Conservation (phyloP, 2,329 filamentous ascomycete genomes). For the Parastagonospora avenae region DNA sequence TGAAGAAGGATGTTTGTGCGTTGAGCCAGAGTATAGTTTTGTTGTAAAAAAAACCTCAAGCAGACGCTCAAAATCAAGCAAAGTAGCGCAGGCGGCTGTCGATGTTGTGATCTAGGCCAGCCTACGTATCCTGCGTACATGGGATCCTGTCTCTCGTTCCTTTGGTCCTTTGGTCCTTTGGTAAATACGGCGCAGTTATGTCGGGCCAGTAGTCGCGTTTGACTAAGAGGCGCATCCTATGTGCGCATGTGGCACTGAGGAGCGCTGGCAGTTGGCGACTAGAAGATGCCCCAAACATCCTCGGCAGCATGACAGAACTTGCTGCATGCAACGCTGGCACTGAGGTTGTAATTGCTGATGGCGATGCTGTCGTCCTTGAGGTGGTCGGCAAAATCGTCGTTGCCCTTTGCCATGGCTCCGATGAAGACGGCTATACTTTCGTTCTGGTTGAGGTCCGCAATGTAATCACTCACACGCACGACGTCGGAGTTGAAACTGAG, state of each 20-base stretch:
- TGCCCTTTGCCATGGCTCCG: conserved; percentile 96
- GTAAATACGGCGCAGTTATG: conserved; percentile 12
- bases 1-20: conserved; percentile 66
- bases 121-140: conserved; percentile 39
- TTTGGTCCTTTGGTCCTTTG: too few species aligned
- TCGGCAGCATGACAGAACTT: conserved; percentile 99
- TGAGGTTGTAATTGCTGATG: conserved; percentile 97
- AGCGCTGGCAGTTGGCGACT: conserved; percentile 39
- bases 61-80: conserved; percentile 64
- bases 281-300: conserved; percentile 94
- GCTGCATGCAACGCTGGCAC: conserved; percentile 97
- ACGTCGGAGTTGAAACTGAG: conserved; percentile 91
- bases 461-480: conserved; percentile 86
- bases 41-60: conserved; percentile 79
- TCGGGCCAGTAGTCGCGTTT: conserved; percentile 26
- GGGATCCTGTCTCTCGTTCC: conserved; percentile 32
- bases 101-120: conserved; percentile 74
- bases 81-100: conserved; percentile 54
- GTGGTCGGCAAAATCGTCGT: conserved; percentile 91
- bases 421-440: conserved; percentile 98
- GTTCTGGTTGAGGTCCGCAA: conserved; percentile 75
- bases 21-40: conserved; percentile 78
- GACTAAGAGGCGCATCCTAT: conserved; percentile 32
- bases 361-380: conserved; percentile 97
- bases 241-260: conserved; percentile 23